Evolutionary conservation across 1,284 basidiomycete species (phyloP), one percentile per base, ranked within the genome.

Genomic region (Neonothopanus nambi): DNA sequence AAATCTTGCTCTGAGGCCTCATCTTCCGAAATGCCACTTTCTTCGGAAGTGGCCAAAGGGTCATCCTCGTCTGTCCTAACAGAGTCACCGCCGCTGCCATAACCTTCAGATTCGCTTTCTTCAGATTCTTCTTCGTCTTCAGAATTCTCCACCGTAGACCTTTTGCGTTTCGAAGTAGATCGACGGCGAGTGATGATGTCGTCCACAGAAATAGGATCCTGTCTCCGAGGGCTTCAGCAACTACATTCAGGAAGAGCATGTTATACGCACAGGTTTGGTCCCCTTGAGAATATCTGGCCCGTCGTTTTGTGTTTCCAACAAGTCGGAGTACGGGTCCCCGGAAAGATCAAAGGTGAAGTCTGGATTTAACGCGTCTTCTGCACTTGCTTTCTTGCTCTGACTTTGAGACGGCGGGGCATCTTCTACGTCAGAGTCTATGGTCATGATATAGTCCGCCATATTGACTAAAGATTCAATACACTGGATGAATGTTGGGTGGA

Each of bases 201-300:
- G 70, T 97, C 92, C 9, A 98, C 87, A 41, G 89, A 93, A 45
- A 97, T 82, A 13, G 89, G 85, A 64, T 82, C 77, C 88, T 92
- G 57, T 33, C 30, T 33, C n/a, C 50, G 18, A 33, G 24, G 36
- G 21, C 18, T 38, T 48, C 46, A 43, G 28, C 39, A 38, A 42
- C 46, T 35, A 48, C 48, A 58, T 59, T 20, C 26, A 56, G 50
- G 46, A 52, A 52, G 46, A 55, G 26, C 48, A 39, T 40, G 45
- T 44, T 53, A 46, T 23, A 59, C 85, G 61, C 65, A 93, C 90
- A 52, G 81, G 81, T 66, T 84, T 86, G 36, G 78, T 78, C 11
- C 84, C 83, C 51, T 73, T 77, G 11, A 89, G 79, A 2, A 83
- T 59, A 61, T 89, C 86, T 28, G 73, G 65, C 1, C 76, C 53